Conservation (phyloP, 2,329 filamentous ascomycete genomes). For the Parascedosporium putredinis region DNA sequence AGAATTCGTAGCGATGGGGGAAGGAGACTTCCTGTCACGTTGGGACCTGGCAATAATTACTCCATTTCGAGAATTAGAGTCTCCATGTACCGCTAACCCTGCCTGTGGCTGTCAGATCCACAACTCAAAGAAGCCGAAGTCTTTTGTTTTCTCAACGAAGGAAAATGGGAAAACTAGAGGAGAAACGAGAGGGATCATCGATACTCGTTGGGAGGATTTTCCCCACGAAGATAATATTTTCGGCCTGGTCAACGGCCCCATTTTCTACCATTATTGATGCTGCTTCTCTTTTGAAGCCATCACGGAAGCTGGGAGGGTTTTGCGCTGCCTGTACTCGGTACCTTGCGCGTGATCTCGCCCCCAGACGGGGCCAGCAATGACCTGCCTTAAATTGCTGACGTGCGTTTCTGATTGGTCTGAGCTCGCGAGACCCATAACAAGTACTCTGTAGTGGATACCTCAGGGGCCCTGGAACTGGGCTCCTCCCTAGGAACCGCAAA, state of each 20-base stretch:
- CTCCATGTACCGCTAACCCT: constrained; percentile 1
- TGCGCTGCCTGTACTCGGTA: not conserved
- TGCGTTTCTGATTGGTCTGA: not conserved
- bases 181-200: not conserved
- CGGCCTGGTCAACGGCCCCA: not conserved
- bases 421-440: not conserved
- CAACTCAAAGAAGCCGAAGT: too few species aligned
- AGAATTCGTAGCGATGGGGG: not conserved
- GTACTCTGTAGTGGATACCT: constrained; percentile 3
- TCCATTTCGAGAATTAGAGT: constrained; percentile 2
- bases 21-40: not conserved
- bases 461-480: constrained; percentile 1
- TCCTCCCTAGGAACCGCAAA: not conserved
- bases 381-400: not conserved
- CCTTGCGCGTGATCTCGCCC: constrained; percentile 3
- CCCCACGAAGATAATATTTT: not conserved
- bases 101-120: constrained; percentile 2
- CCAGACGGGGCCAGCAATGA: not conserved
- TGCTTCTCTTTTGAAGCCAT: constrained; percentile 2
- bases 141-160: too few species aligned
- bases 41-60: constrained; percentile 3
- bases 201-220: not conserved
- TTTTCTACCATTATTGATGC: not conserved
- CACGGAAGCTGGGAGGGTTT: constrained; percentile 5
- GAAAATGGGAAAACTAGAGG: not conserved